A percentile compares a stretch with the other conserved stretches of the same genome.
Conservation (phyloP, 1,284 basidiomycete genomes). For the Apiotrichum brassicae region DNA sequence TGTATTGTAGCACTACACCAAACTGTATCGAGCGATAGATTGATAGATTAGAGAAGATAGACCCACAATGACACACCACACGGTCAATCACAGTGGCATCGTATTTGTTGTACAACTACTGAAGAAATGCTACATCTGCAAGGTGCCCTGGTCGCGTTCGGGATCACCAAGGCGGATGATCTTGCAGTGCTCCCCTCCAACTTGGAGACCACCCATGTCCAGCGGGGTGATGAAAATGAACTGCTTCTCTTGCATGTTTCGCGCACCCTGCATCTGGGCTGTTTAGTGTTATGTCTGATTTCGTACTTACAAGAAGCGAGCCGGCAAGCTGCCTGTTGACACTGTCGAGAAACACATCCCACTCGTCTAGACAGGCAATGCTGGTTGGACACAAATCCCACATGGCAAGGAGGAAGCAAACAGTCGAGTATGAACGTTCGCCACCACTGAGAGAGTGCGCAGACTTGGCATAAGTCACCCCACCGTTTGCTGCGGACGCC, state of each 20-base stretch:
- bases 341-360: slow-evolving; percentile 94
- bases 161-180: slow-evolving; percentile 40
- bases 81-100: too few relatives aligned
- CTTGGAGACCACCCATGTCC: slow-evolving; percentile 40
- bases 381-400: slow-evolving; percentile 96
- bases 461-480: background rate
- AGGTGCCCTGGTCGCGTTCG: slow-evolving; percentile 27
- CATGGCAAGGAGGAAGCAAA: slow-evolving; percentile 82
- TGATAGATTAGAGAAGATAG: too few relatives aligned
- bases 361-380: slow-evolving; percentile 80
- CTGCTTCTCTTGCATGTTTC: slow-evolving; percentile 74
- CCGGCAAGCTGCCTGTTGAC: slow-evolving; percentile 86
- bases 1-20: too few relatives aligned
- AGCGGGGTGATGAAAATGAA: slow-evolving; percentile 83
- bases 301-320: slow-evolving; percentile 71
- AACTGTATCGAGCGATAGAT: too few relatives aligned
- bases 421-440: slow-evolving; percentile 95
- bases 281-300: background rate
- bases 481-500: too few relatives aligned
- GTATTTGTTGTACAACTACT: too few relatives aligned
- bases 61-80: too few relatives aligned
- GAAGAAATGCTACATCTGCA: background rate
- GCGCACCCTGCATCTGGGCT: slow-evolving; percentile 72
- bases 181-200: slow-evolving; percentile 25
- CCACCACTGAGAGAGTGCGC: slow-evolving; percentile 62